These are phyloP conservation scores for Talaromyces sp. DNA, from an alignment of 2,329 filamentous ascomycete species.

Conservation along the genomic window DNA sequence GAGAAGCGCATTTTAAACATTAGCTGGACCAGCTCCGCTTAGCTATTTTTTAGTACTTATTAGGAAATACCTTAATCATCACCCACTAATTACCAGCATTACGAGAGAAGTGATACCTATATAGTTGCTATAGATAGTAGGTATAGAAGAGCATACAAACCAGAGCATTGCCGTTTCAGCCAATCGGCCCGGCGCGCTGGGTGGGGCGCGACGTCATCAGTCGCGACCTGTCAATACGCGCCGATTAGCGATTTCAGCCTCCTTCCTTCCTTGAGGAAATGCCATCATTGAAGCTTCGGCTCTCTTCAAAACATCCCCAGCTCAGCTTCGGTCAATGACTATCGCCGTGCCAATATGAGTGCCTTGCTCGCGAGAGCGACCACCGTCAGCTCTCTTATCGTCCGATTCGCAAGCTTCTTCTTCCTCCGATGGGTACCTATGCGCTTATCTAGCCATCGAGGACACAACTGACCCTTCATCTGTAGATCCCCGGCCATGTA, in stretches of 20 bases:
- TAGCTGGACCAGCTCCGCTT: not conserved
- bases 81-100: not conserved
- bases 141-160: not conserved
- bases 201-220: not conserved
- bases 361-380: constrained; percentile 24
- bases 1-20: not conserved
- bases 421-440: constrained; percentile 41
- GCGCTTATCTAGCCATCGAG: not conserved
- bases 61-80: not conserved
- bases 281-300: not conserved
- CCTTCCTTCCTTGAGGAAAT: not conserved
- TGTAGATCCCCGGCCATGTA: constrained; percentile 34
- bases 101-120: not conserved
- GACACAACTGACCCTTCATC: constrained; percentile 6
- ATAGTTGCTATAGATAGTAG: too few species aligned
- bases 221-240: not conserved
- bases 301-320: too few species aligned
- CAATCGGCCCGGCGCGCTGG: not conserved
- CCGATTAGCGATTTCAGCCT: not conserved
- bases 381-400: constrained; percentile 30
- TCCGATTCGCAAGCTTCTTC: constrained; percentile 32
- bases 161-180: not conserved
- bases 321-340: not conserved
- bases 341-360: constrained; percentile 1
- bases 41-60: not conserved